A percentile compares a stretch with the other conserved stretches of the same genome.
These are phyloP conservation scores for Amphibolis antarctica DNA, from an alignment of 106 monocot species.

Conservation along the genomic window DNA sequence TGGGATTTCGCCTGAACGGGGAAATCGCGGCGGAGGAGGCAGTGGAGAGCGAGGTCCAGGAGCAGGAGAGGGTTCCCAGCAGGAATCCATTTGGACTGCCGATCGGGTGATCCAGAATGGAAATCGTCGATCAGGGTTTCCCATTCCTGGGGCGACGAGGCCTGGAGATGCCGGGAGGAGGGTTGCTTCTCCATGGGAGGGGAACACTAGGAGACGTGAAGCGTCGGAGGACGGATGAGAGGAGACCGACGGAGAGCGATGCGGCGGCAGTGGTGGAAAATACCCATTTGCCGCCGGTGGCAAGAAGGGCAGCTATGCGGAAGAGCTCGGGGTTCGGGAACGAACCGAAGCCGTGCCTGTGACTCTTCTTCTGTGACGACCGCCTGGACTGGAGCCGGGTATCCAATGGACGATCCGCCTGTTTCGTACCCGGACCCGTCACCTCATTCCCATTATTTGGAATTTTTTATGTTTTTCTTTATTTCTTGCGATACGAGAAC, in stretches of 20 bases:
- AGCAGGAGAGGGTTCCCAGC: slow-evolving; percentile 16
- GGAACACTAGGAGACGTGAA: neutral
- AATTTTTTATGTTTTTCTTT: too few species aligned
- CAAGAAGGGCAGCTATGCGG: too few species aligned
- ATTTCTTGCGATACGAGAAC: too few species aligned
- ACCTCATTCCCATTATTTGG: too few species aligned
- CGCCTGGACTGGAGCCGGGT: too few species aligned
- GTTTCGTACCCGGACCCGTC: too few species aligned
- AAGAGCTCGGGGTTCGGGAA: too few species aligned
- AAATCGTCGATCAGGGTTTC: slow-evolving; percentile 57
- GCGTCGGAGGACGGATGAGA: neutral
- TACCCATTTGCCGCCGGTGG: neutral
- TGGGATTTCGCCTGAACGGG: slow-evolving; percentile 19
- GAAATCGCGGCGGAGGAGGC: slow-evolving; percentile 53
- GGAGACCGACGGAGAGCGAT: neutral
- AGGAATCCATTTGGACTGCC: slow-evolving; percentile 23
- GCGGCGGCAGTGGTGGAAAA: neutral
- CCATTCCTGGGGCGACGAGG: slow-evolving; percentile 38
- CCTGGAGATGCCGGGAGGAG: slow-evolving; percentile 6
- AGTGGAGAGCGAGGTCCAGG: slow-evolving; percentile 26
- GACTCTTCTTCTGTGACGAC: too few species aligned
- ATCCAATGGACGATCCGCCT: too few species aligned
- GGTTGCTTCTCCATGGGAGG: slow-evolving; percentile 38
- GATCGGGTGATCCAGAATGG: slow-evolving; percentile 28
- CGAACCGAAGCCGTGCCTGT: too few species aligned